These are phyloP conservation scores for Coccinonectria pachysandricola DNA, from an alignment of 2,329 filamentous ascomycete genomes.

Conservation along the genomic window DNA sequence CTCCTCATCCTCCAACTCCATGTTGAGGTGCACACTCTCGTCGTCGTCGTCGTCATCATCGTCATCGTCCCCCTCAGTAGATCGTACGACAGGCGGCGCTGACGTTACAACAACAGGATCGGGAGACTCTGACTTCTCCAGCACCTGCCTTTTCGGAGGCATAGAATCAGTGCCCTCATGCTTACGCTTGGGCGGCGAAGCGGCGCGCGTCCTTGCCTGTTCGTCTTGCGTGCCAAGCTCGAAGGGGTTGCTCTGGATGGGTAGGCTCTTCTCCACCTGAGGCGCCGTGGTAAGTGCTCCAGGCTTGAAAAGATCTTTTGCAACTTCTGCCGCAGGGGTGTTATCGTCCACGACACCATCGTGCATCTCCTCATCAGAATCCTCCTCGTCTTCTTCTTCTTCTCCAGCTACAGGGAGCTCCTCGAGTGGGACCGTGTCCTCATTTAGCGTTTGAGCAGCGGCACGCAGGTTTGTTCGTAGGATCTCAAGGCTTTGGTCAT, in stretches of 20 bases:
- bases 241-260: slow-evolving; percentile 28
- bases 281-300: slow-evolving; percentile 9
- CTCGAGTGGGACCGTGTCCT: slow-evolving; percentile 13
- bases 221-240: slow-evolving; percentile 15
- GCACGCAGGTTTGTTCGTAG: slow-evolving; percentile 50
- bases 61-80: too few relatives aligned
- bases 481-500: slow-evolving; percentile 59
- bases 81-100: slow-evolving; percentile 2
- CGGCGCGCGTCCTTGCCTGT: slow-evolving; percentile 8
- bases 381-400: slow-evolving; percentile 28
- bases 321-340: slow-evolving; percentile 12
- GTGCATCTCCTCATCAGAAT: slow-evolving; percentile 27
- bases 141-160: slow-evolving; percentile 30
- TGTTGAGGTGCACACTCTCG: slow-evolving; percentile 48
- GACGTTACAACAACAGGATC: slow-evolving; percentile 6
- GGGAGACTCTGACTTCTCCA: slow-evolving; percentile 22
- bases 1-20: slow-evolving; percentile 45
- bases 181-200: slow-evolving; percentile 28
- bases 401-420: slow-evolving; percentile 17
- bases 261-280: slow-evolving; percentile 15
- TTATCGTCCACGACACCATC: slow-evolving; percentile 29
- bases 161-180: slow-evolving; percentile 26
- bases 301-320: slow-evolving; percentile 11
- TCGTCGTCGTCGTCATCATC: slow-evolving; percentile 35
- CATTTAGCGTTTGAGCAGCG: slow-evolving; percentile 14